These are phyloP conservation scores for Exophiala sp. DNA, from an alignment of 2,329 filamentous ascomycete species.

Conservation along the genomic window DNA sequence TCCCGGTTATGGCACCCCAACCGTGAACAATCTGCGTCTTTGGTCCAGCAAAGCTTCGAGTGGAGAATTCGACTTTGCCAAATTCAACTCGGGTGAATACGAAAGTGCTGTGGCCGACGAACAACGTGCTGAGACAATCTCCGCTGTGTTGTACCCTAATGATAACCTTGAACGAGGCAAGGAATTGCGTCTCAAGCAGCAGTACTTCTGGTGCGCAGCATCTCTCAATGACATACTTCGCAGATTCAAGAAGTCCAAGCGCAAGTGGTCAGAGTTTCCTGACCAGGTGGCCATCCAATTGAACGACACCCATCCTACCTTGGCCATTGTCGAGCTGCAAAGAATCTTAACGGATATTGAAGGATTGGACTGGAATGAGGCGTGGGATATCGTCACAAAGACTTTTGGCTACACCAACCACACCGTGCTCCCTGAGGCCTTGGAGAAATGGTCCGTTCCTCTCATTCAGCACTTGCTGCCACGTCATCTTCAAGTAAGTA, in stretches of 20 bases:
- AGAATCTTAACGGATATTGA: conserved; percentile 87
- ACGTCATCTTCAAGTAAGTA: conserved; percentile 73
- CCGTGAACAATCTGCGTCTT: conserved; percentile 92
- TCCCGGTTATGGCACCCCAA: conserved; percentile 82
- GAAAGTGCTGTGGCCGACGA: conserved; percentile 98
- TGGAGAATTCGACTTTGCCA: conserved; percentile 98
- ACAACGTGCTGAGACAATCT: conserved; percentile 98
- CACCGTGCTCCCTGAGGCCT: conserved; percentile 90
- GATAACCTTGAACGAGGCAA: conserved; percentile 96
- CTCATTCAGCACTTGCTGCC: conserved; percentile 89
- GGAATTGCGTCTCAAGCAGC: conserved; percentile 95
- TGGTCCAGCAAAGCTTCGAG: conserved; percentile 98
- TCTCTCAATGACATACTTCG: conserved; percentile 95
- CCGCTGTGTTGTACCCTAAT: conserved; percentile 93
- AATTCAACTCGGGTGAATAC: conserved; percentile 98
- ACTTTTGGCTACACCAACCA: conserved; percentile 98
- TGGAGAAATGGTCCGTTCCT: conserved; percentile 98
- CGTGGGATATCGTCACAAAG: conserved; percentile 74
- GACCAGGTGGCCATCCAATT: conserved; percentile 96
- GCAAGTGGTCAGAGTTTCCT: conserved; percentile 85
- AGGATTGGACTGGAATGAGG: conserved; percentile 87
- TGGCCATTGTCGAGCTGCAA: conserved; percentile 93
- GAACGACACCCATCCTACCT: conserved; percentile 94
- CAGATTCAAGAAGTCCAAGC: conserved; percentile 95
- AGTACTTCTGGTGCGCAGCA: conserved; percentile 99